These are phyloP conservation scores for Aureobasidium sp. DNA, from an alignment of 2,329 filamentous ascomycete species.

Conservation along the genomic window DNA sequence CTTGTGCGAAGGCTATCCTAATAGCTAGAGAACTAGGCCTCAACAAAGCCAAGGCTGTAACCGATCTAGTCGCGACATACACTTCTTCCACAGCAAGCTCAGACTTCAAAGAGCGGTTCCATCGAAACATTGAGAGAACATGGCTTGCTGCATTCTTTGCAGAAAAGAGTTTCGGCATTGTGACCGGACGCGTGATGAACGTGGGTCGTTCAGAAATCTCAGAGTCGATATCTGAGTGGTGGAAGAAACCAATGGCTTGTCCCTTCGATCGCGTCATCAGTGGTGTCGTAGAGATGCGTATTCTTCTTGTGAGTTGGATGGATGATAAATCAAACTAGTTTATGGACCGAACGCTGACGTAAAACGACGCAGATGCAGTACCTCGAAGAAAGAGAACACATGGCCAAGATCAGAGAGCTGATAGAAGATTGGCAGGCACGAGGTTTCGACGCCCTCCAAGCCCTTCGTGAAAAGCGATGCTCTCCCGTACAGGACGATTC, in stretches of 20 bases:
- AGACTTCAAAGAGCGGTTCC: background rate
- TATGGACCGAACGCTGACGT: background rate
- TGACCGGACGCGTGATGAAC: background rate
- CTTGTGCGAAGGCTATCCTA: background rate
- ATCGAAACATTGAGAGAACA: background rate
- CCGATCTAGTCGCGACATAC: background rate
- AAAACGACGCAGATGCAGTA: background rate
- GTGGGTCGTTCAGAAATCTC: background rate
- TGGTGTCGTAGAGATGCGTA: background rate
- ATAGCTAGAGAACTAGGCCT: background rate
- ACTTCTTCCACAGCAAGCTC: background rate
- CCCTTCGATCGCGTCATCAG: background rate
- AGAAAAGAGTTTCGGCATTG: slow-evolving; percentile 6
- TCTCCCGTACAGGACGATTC: background rate
- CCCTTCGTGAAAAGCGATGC: background rate
- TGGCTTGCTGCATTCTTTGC: slow-evolving; percentile 4
- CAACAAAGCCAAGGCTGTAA: background rate
- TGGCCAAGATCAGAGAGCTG: background rate
- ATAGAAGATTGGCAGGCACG: background rate
- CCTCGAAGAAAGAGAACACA: background rate
- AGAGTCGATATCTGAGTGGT: background rate
- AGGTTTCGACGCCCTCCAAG: background rate
- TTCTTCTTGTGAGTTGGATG: background rate
- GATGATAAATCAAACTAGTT: background rate
- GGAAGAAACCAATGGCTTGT: slow-evolving; percentile 2